Conservation (phyloP, 192 early-diverging fungal species). For the Mortierella alpina region DNA sequence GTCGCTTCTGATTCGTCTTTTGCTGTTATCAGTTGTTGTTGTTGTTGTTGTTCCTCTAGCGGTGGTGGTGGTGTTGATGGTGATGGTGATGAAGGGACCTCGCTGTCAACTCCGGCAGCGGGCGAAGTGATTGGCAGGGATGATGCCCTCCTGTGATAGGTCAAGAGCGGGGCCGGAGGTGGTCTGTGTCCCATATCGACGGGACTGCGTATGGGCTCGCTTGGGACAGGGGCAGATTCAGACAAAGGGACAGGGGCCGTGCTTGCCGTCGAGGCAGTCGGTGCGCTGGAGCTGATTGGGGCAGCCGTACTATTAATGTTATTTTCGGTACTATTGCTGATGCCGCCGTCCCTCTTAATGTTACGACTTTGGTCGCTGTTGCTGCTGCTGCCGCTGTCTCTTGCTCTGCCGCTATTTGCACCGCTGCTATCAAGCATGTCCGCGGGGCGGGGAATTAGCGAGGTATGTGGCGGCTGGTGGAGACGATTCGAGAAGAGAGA, state of each 20-base stretch:
- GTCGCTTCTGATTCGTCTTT: too few species aligned
- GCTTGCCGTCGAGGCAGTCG: background rate
- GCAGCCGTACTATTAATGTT: constrained; percentile 2
- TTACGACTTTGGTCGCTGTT: constrained; percentile 5
- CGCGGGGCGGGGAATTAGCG: constrained; percentile 2
- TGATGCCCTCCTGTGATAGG: constrained; percentile 37
- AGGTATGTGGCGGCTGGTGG: constrained; percentile 1
- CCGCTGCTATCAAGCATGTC: constrained; percentile 2
- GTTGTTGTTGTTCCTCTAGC: background rate
- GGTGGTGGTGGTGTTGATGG: background rate
- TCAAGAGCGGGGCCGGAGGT: too few species aligned
- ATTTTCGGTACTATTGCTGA: background rate
- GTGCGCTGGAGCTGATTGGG: constrained; percentile 4
- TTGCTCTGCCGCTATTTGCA: background rate
- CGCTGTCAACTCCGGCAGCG: background rate
- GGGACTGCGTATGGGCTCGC: background rate
- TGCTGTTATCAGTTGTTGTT: background rate
- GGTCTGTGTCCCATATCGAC: too few species aligned
- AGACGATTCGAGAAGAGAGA: constrained; percentile 36
- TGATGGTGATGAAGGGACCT: background rate
- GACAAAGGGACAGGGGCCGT: background rate
- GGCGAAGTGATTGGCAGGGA: constrained; percentile 29
- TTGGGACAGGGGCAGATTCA: background rate
- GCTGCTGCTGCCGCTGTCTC: background rate
- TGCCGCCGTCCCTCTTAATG: background rate